Conservation (phyloP, 371 early-diverging fungal species). For the Mortierella sp. region DNA sequence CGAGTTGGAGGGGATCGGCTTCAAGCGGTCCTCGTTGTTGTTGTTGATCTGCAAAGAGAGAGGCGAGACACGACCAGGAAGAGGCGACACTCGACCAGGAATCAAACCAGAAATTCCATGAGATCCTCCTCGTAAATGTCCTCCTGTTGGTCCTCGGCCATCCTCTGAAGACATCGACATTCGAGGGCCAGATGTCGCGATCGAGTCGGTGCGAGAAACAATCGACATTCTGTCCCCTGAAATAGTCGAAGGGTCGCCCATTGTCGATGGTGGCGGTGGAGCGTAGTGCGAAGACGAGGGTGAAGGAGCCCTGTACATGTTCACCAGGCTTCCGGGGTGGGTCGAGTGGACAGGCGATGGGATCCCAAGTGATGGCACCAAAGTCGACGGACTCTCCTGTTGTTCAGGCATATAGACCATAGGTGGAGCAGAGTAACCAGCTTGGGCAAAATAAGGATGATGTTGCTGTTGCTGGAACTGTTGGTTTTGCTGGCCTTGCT, state of each 20-base stretch:
- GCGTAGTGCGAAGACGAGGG: conserved; percentile 7
- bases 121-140: conserved; percentile 23
- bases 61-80: conserved; percentile 26
- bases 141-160: conserved; percentile 17
- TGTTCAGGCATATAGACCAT: background rate
- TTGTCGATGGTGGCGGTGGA: background rate
- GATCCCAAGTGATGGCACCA: conserved; percentile 32
- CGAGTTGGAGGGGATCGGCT: conserved; percentile 34
- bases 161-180: conserved; percentile 26
- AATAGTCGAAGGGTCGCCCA: background rate
- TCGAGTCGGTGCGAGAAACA: background rate
- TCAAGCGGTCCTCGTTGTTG: conserved; percentile 13
- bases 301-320: background rate
- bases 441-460: background rate
- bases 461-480: background rate
- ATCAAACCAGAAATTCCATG: background rate
- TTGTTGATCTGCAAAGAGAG: conserved; percentile 11
- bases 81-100: conserved; percentile 22
- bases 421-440: conserved; percentile 4
- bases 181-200: background rate
- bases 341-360: conserved; percentile 20
- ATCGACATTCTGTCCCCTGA: background rate
- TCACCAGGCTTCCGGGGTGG: background rate
- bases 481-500: too few species aligned
- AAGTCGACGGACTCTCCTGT: conserved; percentile 24